A percentile compares a stretch with the other conserved stretches of the same genome.
phyloP scores from a whole-genome alignment of 441 rosid genomes.

The Eruca vesicaria region DNA sequence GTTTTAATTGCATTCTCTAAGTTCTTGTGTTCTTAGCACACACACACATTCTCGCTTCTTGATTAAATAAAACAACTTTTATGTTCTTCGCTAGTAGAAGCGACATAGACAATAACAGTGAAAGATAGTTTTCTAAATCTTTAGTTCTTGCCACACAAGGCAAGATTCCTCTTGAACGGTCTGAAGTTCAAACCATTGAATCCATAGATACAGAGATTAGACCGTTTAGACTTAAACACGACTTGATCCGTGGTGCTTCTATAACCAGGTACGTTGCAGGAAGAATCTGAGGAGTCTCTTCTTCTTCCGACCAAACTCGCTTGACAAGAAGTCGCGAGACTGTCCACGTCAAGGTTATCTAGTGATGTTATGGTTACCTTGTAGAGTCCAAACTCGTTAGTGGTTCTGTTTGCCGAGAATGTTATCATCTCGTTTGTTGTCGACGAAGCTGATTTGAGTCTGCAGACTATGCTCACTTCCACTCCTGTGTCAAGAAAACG shows the following conservation, averaged over 20 bases:
- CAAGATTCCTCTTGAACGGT: slow-evolving; percentile 60
- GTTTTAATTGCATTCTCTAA: background rate
- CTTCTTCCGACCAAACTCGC: slow-evolving; percentile 54
- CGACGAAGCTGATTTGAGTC: slow-evolving; percentile 59
- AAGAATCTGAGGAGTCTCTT: slow-evolving; percentile 46
- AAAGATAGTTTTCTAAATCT: background rate
- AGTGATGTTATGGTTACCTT: slow-evolving; percentile 70
- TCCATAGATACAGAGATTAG: slow-evolving; percentile 77
- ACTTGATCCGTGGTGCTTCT: slow-evolving; percentile 72
- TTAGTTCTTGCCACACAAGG: slow-evolving; percentile 55
- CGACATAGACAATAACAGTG: background rate
- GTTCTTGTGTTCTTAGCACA: background rate
- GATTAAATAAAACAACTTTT: background rate
- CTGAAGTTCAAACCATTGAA: slow-evolving; percentile 71
- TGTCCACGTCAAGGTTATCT: slow-evolving; percentile 67
- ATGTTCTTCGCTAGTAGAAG: background rate
- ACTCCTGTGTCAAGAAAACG: slow-evolving; percentile 50
- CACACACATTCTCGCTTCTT: background rate
- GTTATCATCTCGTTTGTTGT: slow-evolving; percentile 58
- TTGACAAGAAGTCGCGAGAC: slow-evolving; percentile 63
- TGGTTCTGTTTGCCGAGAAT: slow-evolving; percentile 87
- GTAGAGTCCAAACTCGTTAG: slow-evolving; percentile 76
- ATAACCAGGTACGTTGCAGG: slow-evolving; percentile 85
- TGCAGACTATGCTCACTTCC: slow-evolving; percentile 84
- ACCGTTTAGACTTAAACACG: slow-evolving; percentile 57